Evolutionary conservation across 2,329 filamentous ascomycete genomes (phyloP), one percentile per base, ranked within the genome.

Genomic region (Scedosporium dehoogii): DNA sequence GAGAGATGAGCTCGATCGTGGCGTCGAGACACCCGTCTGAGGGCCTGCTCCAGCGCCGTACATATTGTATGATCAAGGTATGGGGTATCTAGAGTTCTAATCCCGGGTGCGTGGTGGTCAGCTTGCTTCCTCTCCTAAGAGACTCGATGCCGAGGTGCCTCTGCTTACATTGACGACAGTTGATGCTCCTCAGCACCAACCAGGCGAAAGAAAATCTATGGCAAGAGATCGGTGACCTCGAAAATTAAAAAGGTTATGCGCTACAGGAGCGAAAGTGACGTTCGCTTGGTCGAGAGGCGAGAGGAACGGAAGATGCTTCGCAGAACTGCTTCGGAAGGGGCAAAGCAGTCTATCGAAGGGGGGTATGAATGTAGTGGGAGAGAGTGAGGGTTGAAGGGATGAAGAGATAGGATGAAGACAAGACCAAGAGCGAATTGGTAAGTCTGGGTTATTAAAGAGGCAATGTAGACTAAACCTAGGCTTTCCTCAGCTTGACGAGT

Each of bases 1-100:
- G 68, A 97, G 86, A 67, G 93, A 96, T 68, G 92, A 88, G 69
- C 90, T 94, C 63, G 93, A 96, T 78, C 94, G 89, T 70, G 94
- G 94, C 69, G 94, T 99, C 68, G 92, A 96, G 73, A 96, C 92
- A 78, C 94, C 94, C 80, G 94, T 99, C 78, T 96, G 92, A 65
- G 90, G 87, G 78, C 89, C 90, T 64, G 87, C 90, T 70, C 80
- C 83, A 72, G 89, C 86, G 78, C 90, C 90, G 85, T 94, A 96
- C 92, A 96, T 96, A 76, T 71, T 85, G 77, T 69, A 71, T 68
- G 68, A 69, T 41, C 75, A 18, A 55, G n/a, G 25, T 41, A 55
- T 42, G 41, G 60, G 60, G 76, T 78, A 79, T 81, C 73, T 69
- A 69, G 70, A 72, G 70, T 68, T 69, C 71, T 64, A 64, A 42